Evolutionary conservation across 2,329 filamentous ascomycete genomes (phyloP).

Genomic region (Fonsecaea monophora): DNA sequence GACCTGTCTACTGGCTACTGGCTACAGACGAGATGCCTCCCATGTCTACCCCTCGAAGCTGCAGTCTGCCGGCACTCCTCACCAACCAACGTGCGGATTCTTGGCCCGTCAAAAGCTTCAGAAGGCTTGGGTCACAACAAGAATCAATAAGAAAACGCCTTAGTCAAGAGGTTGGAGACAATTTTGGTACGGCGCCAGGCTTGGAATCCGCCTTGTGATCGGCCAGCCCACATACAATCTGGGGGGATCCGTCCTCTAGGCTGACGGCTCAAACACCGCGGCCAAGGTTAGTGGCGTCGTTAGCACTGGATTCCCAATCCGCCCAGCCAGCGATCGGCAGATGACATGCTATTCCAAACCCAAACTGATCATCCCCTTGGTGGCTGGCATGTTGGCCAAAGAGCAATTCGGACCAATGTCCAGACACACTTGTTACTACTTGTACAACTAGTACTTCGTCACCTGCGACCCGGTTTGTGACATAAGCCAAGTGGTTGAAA

Average conservation of each 20-base stretch:
- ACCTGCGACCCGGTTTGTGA: neutral
- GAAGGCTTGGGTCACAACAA: conserved; percentile 12
- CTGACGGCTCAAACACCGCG: conserved; percentile 24
- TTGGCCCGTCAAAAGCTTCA: conserved; percentile 14
- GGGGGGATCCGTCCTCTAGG: conserved; percentile 14
- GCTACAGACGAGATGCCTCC: neutral
- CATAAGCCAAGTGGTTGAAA: neutral
- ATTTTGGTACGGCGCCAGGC: neutral
- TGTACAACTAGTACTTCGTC: neutral
- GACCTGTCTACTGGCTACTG: neutral
- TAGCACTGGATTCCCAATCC: neutral
- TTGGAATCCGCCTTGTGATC: conserved; percentile 16
- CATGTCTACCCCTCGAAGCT: neutral
- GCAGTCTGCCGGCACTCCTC: neutral
- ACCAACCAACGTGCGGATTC: neutral
- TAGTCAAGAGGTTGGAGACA: neutral
- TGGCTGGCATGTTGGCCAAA: neutral
- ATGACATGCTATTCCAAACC: conserved; percentile 19
- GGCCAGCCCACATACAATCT: conserved; percentile 3
- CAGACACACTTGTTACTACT: neutral
- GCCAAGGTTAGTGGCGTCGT: conserved; percentile 20
- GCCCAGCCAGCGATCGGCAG: conserved; percentile 23
- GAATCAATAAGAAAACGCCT: conserved; percentile 12
- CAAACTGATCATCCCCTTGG: conserved; percentile 13
- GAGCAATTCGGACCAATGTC: neutral